Conservation (phyloP, 805 yeast species). For the Wickerhamiella cacticola region DNA sequence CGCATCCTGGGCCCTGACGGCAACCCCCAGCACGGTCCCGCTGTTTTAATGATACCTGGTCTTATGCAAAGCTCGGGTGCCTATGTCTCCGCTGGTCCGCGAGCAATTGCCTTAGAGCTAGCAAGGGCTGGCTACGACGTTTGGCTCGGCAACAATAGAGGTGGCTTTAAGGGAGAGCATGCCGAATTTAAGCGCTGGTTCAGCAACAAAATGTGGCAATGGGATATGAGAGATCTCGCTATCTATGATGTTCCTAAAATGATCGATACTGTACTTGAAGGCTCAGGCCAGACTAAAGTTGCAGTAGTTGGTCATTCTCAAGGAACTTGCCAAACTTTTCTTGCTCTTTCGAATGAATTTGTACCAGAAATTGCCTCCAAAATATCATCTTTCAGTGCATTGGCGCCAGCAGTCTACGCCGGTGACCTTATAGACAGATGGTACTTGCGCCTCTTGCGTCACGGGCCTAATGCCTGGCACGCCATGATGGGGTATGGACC, state of each 20-base stretch:
- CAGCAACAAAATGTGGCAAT: slow-evolving; percentile 67
- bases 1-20: slow-evolving; percentile 31
- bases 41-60: slow-evolving; percentile 75
- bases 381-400: slow-evolving; percentile 55
- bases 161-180: slow-evolving; percentile 72
- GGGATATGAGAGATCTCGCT: slow-evolving; percentile 85
- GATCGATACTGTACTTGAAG: slow-evolving; percentile 44
- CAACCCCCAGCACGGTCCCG: slow-evolving; percentile 29
- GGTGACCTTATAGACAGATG: slow-evolving; percentile 56
- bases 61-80: slow-evolving; percentile 79
- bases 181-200: slow-evolving; percentile 30
- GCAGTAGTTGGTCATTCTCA: slow-evolving; percentile 78
- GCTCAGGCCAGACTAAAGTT: slow-evolving; percentile 30
- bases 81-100: slow-evolving; percentile 67
- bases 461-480: slow-evolving; percentile 23
- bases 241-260: slow-evolving; percentile 63
- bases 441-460: slow-evolving; percentile 27
- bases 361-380: slow-evolving; percentile 38
- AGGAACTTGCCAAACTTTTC: slow-evolving; percentile 79
- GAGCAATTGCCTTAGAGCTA: slow-evolving; percentile 54
- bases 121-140: slow-evolving; percentile 83
- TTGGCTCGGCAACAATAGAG: slow-evolving; percentile 85
- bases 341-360: slow-evolving; percentile 45
- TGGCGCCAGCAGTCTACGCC: slow-evolving; percentile 88
- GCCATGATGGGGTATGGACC: slow-evolving; percentile 61